These are phyloP conservation scores for Backusella westeae DNA, from an alignment of 192 early-diverging fungal genomes.

Conservation along the genomic window DNA sequence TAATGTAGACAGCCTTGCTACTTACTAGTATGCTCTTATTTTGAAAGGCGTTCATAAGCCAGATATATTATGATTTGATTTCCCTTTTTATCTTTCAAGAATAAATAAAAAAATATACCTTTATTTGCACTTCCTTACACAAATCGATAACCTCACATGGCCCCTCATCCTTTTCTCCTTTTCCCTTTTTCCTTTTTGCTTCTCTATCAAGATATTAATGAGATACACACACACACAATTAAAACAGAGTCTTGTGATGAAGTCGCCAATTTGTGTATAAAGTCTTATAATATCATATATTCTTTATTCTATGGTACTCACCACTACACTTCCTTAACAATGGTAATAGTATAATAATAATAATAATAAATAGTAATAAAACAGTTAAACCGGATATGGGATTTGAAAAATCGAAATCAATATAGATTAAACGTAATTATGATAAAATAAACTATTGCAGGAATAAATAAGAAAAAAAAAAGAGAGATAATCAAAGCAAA, in stretches of 20 bases:
- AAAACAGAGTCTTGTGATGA: not conserved
- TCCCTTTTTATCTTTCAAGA: not conserved
- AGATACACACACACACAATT: not conserved
- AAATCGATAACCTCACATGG: slow-evolving; percentile 5
- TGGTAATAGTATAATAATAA: too few species aligned
- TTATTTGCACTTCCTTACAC: not conserved
- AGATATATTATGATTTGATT: not conserved
- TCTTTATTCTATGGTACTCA: too few species aligned
- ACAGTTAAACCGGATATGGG: not conserved
- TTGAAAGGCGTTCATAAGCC: too few species aligned
- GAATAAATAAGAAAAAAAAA: not conserved
- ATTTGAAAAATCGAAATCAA: not conserved
- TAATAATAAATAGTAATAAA: too few species aligned
- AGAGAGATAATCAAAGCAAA: not conserved
- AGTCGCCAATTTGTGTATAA: not conserved
- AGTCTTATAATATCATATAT: too few species aligned
- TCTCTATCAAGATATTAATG: not conserved
- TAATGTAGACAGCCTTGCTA: not conserved
- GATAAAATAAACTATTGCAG: not conserved
- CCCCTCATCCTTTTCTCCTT: not conserved
- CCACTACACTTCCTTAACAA: too few species aligned
- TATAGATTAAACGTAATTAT: not conserved
- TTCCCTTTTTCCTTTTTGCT: not conserved
- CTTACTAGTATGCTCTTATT: too few species aligned
- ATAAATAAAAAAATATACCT: not conserved